phyloP scores from a whole-genome alignment of 2,329 filamentous ascomycete genomes.

The Penicillium sp. region DNA sequence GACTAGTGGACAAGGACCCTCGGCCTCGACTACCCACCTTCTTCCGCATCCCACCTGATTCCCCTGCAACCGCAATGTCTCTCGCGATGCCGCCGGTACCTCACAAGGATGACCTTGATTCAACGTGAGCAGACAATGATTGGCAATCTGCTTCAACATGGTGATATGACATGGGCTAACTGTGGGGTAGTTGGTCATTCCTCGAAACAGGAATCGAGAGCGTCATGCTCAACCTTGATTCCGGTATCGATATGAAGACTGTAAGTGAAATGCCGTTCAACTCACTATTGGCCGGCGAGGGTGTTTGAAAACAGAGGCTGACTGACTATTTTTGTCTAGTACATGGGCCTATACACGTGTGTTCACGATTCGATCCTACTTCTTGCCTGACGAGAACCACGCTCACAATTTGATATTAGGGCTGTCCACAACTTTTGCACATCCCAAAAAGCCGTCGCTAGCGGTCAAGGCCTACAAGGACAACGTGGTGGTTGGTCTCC shows the following conservation, averaged over 20 bases:
- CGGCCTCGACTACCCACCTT: slow-evolving; percentile 8
- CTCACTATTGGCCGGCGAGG: neutral
- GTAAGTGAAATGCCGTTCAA: slow-evolving; percentile 45
- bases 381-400: slow-evolving; percentile 26
- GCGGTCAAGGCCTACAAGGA: slow-evolving; percentile 51
- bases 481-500: slow-evolving; percentile 68
- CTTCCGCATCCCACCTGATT: neutral
- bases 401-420: slow-evolving; percentile 42
- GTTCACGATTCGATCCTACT: slow-evolving; percentile 10
- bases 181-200: slow-evolving; percentile 72
- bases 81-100: slow-evolving; percentile 47
- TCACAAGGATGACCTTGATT: slow-evolving; percentile 59
- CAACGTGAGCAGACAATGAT: slow-evolving; percentile 54
- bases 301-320: slow-evolving; percentile 4
- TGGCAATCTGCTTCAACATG: neutral
- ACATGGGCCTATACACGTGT: slow-evolving; percentile 95
- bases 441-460: slow-evolving; percentile 86
- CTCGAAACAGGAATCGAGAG: slow-evolving; percentile 83
- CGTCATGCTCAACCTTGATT: slow-evolving; percentile 90
- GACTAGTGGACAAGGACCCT: neutral
- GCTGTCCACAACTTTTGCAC: slow-evolving; percentile 99
- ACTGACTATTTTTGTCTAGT: slow-evolving; percentile 49
- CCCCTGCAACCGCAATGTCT: slow-evolving; percentile 33
- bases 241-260: slow-evolving; percentile 90
- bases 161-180: slow-evolving; percentile 18